Conservation (phyloP, 2,329 filamentous ascomycete genomes). For the Blastomyces percursus region DNA sequence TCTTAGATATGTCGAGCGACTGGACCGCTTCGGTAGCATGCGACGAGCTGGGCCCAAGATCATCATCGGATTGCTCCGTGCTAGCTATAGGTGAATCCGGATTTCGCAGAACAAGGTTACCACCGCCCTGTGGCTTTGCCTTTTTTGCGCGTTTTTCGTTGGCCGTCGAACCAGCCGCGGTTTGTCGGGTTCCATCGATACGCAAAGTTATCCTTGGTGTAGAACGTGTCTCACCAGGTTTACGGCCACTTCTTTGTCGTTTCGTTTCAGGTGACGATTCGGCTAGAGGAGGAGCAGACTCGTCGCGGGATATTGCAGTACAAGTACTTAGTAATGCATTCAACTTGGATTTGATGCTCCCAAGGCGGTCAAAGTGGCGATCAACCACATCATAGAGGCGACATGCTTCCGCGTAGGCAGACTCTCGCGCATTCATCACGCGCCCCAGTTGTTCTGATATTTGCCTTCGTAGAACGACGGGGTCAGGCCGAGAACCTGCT, state of each 20-base stretch:
- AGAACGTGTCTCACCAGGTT: constrained; percentile 24
- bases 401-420: constrained; percentile 45
- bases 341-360: constrained; percentile 51
- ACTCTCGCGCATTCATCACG: constrained; percentile 46
- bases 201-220: constrained; percentile 35
- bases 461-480: constrained; percentile 41
- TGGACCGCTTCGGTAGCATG: constrained; percentile 12
- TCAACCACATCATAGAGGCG: constrained; percentile 48
- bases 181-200: constrained; percentile 22
- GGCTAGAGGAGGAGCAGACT: constrained; percentile 31
- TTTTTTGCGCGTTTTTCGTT: constrained; percentile 20
- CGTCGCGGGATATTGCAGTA: constrained; percentile 44
- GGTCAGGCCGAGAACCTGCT: constrained; percentile 40
- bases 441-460: constrained; percentile 47
- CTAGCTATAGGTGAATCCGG: constrained; percentile 38
- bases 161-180: constrained; percentile 9
- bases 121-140: constrained; percentile 28
- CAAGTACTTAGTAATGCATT: constrained; percentile 47
- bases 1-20: constrained; percentile 1
- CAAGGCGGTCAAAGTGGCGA: constrained; percentile 46
- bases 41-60: constrained; percentile 23
- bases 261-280: constrained; percentile 32
- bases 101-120: constrained; percentile 29
- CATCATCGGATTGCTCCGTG: constrained; percentile 37
- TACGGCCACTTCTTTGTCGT: constrained; percentile 32